Evolutionary conservation across 2,329 filamentous ascomycete species (phyloP).

Genomic region (Fusarium sp.): DNA sequence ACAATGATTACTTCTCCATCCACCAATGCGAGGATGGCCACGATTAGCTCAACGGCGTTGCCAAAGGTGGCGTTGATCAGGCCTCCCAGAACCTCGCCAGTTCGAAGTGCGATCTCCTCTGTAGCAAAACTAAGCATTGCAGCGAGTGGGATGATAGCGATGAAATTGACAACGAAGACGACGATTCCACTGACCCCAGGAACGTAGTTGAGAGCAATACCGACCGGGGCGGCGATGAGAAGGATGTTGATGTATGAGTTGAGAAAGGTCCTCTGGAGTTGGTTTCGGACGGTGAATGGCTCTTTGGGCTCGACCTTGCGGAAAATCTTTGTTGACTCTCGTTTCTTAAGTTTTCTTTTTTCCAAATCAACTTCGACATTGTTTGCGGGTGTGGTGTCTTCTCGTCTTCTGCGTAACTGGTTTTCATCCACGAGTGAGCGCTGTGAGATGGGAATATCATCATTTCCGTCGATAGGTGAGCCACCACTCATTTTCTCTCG

Average conservation of each 20-base stretch:
- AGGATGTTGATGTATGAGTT: conserved; percentile 91
- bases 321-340: conserved; percentile 61
- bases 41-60: conserved; percentile 92
- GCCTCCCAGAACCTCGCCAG: conserved; percentile 89
- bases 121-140: conserved; percentile 90
- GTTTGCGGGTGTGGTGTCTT: conserved; percentile 33
- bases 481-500: conserved; percentile 32
- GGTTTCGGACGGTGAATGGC: conserved; percentile 73
- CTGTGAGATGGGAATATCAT: conserved; percentile 40
- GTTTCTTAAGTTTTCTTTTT: conserved; percentile 55
- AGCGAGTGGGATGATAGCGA: conserved; percentile 92
- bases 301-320: conserved; percentile 65
- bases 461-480: conserved; percentile 39
- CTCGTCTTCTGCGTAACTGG: conserved; percentile 51
- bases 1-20: conserved; percentile 86
- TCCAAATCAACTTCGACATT: conserved; percentile 41
- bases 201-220: conserved; percentile 81
- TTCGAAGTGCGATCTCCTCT: conserved; percentile 87
- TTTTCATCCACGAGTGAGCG: conserved; percentile 42
- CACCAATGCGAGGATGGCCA: conserved; percentile 85
- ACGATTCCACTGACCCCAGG: conserved; percentile 68
- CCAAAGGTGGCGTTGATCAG: conserved; percentile 93
- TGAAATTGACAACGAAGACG: conserved; percentile 91
- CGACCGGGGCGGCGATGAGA: conserved; percentile 82
- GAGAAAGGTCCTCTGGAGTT: conserved; percentile 81